These are phyloP conservation scores for Closterium sp. DNA, from an alignment of 139 green algal species.

Conservation along the genomic window DNA sequence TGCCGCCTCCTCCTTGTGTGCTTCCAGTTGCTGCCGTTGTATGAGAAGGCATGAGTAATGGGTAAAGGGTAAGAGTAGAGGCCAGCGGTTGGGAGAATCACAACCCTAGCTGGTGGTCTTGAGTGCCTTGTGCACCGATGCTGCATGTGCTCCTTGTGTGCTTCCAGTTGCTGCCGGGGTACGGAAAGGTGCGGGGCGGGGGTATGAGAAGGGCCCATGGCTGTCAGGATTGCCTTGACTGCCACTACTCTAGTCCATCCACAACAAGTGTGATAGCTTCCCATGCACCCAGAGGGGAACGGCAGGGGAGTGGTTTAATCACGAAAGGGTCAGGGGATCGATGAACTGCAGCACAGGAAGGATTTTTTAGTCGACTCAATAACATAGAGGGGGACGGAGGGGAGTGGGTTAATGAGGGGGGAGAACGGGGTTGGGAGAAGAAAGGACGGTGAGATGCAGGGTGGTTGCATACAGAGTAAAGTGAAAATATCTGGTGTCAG, in stretches of 20 bases:
- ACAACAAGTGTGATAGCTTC: no score
- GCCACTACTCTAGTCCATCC: no score
- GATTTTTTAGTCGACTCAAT: no score
- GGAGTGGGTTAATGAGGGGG: neutral
- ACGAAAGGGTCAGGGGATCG: no score
- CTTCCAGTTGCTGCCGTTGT: neutral
- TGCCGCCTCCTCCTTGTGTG: neutral
- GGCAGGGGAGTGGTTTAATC: no score
- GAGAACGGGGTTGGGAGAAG: neutral
- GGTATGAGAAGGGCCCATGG: no score
- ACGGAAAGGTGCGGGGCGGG: neutral
- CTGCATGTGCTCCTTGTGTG: neutral
- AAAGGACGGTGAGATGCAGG: neutral
- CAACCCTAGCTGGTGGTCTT: neutral
- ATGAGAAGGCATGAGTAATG: no score
- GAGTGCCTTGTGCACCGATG: neutral
- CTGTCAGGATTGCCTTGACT: no score
- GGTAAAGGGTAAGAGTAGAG: neutral
- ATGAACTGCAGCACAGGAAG: no score
- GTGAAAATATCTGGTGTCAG: no score
- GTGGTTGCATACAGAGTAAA: neutral
- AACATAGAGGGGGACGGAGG: no score
- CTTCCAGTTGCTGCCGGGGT: neutral
- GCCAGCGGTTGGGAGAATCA: neutral
- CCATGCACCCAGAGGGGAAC: no score